Conservation (phyloP, 2,329 filamentous ascomycete species). For the Trichoderma endophyticum region DNA sequence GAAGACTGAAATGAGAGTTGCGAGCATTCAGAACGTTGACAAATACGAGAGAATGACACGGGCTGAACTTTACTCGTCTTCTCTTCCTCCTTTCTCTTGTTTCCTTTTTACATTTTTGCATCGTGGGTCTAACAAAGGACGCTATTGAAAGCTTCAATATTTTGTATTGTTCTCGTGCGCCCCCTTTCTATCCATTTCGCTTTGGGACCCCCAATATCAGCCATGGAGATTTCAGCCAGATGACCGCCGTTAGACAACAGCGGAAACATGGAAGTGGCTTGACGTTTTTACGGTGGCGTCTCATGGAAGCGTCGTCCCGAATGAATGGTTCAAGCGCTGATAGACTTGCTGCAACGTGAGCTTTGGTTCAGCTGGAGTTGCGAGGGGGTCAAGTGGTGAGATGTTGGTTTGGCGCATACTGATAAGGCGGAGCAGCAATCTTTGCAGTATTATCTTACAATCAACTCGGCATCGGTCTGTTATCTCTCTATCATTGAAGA, state of each 20-base stretch:
- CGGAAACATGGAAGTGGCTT: not conserved
- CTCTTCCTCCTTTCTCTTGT: not conserved
- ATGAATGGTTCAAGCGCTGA: not conserved
- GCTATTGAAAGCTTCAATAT: not conserved
- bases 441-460: not conserved
- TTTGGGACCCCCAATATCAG: not conserved
- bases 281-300: not conserved
- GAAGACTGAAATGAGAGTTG: not conserved
- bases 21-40: not conserved
- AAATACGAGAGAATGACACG: not conserved
- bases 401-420: not conserved
- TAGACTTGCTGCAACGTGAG: not conserved
- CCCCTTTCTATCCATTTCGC: not conserved
- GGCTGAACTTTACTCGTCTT: not conserved
- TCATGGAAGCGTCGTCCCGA: not conserved
- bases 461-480: not conserved
- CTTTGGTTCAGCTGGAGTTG: not conserved
- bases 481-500: not conserved
- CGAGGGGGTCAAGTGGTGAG: not conserved
- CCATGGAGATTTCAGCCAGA: not conserved
- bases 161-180: not conserved
- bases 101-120: not conserved
- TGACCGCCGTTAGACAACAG: not conserved
- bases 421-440: not conserved
- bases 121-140: not conserved